phyloP scores from a whole-genome alignment of 23 red algal genomes.

The Gracilariopsis chorda region DNA sequence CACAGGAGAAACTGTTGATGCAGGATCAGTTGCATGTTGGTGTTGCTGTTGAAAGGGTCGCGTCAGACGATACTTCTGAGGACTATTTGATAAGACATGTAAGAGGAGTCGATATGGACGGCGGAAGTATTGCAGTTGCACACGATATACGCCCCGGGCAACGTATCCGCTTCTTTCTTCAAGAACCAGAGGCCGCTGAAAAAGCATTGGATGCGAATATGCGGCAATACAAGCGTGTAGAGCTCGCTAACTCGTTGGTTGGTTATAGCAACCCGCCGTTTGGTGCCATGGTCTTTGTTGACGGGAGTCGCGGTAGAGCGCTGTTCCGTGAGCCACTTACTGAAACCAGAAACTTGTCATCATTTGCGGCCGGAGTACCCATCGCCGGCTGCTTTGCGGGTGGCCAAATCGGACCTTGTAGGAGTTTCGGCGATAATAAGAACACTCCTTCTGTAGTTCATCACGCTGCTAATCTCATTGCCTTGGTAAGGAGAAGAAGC shows the following conservation, averaged over 20 bases:
- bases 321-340: slow-evolving; percentile 54
- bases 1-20: slow-evolving; percentile 41
- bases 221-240: slow-evolving; percentile 61
- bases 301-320: slow-evolving; percentile 18
- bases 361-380: slow-evolving; percentile 61
- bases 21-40: slow-evolving; percentile 48
- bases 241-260: slow-evolving; percentile 52
- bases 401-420: slow-evolving; percentile 55
- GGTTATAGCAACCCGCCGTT: slow-evolving; percentile 77
- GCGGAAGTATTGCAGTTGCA: slow-evolving; percentile 43
- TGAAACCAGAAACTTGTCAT: slow-evolving; percentile 51
- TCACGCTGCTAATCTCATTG: slow-evolving; percentile 48
- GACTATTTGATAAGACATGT: slow-evolving; percentile 64
- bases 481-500: slow-evolving; percentile 49
- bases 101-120: slow-evolving; percentile 37
- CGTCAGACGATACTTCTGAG: background rate
- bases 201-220: slow-evolving; percentile 43
- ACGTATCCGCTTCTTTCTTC: slow-evolving; percentile 56
- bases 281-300: slow-evolving; percentile 62
- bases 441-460: slow-evolving; percentile 43
- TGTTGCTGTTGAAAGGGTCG: slow-evolving; percentile 27
- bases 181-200: slow-evolving; percentile 41
- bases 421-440: slow-evolving; percentile 3
- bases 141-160: slow-evolving; percentile 50
- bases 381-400: slow-evolving; percentile 55